Base-by-base conservation (phyloP, 192 early-diverging fungal genomes). In the Phlyctochytrium arcticum region DNA sequence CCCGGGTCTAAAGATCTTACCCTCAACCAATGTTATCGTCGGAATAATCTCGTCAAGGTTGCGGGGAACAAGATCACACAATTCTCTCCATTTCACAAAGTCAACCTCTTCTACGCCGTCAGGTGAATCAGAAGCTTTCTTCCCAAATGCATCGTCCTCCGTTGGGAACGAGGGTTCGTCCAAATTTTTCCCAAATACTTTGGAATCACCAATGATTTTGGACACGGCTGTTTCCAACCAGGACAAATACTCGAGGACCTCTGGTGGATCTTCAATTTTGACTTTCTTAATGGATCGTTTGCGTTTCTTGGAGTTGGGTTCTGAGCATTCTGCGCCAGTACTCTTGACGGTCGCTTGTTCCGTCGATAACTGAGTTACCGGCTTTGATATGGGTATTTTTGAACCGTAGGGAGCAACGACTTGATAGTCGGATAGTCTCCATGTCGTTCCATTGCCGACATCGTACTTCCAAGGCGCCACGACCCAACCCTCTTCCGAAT, bases 21-120 rank as follows among this genome's bases (percentile, higher is more conserved):
- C 44, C 21, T 30, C 17, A 44, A 15, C 34, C 39, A 23, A 53
- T 26, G 30, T 3, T 29, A 15, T 34, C 7, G 19, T 32, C 4
- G 50, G 49, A 8, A 6, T 42, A 36, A 10, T 35, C 2, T 57
- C 49, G 27, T 30, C n/a, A 0, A 36, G 24, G 21, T 15, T 23
- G 21, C 23, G 35, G 19, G 30, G 49, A 19, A 44, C 49, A 54
- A 58, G 23, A 21, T 60, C 57, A 0, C 42, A 55, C 34, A 60
- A 36, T 49, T 68, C 66, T 46, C 30, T 30, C 17, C 42, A 66
- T 32, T 56, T 57, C 3, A 66, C 35, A 19, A 66, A 66, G 35
- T 66, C 64, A 19, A 66, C 5, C 31, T 66, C 64, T 15, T 54
- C 29, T 42, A 21, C 4, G 8, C 17, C 46, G 4, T 23, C 49